These are phyloP conservation scores for Arthrinium phaeospermum DNA, from an alignment of 2,329 filamentous ascomycete genomes.

Conservation along the genomic window DNA sequence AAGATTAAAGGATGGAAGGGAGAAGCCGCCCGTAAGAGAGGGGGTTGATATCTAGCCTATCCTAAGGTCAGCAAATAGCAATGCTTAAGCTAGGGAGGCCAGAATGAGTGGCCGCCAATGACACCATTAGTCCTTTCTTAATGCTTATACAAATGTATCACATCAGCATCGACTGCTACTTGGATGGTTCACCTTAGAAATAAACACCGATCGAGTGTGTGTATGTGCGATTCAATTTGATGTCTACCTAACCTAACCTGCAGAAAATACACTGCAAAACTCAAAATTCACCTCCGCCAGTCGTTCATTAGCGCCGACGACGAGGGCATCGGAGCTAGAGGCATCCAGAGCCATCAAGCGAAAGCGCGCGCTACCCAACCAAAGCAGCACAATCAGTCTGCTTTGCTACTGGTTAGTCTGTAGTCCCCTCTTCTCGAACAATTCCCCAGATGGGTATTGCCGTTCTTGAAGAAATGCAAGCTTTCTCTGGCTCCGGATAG, in stretches of 20 bases:
- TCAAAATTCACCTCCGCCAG: background rate
- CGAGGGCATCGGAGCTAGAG: background rate
- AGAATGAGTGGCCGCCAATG: background rate
- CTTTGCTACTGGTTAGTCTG: background rate
- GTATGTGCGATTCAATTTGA: background rate
- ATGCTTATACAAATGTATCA: background rate
- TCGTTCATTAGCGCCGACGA: background rate
- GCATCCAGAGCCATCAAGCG: background rate
- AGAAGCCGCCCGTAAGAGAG: background rate
- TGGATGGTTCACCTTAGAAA: background rate
- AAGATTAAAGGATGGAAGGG: background rate
- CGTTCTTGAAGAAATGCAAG: conserved; percentile 12
- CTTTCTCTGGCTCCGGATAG: background rate
- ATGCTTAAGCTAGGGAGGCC: background rate
- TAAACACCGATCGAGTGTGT: background rate
- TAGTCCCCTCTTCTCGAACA: background rate
- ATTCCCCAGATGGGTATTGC: background rate
- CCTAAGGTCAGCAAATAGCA: background rate
- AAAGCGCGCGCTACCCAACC: conserved; percentile 24
- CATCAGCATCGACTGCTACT: too few relatives aligned
- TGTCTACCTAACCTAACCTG: background rate
- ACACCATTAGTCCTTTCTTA: background rate
- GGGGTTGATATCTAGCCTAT: background rate
- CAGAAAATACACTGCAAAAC: background rate
- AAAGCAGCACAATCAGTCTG: background rate